These are phyloP conservation scores for Adenanthera pavonina DNA, from an alignment of 306 rosid species.

Conservation along the genomic window DNA sequence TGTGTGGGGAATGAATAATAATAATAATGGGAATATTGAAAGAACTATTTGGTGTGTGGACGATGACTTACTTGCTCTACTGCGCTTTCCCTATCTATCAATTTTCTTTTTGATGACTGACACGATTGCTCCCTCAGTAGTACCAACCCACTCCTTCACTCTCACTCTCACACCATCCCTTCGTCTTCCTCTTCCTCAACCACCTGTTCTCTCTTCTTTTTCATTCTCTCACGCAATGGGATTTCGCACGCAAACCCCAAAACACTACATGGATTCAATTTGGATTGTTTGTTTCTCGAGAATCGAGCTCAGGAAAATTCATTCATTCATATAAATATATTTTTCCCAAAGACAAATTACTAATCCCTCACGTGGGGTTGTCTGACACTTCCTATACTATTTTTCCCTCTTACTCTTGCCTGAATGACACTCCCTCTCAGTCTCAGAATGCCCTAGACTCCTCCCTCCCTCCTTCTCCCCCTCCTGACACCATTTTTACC, in stretches of 20 bases:
- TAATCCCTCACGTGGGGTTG: conserved; percentile 56
- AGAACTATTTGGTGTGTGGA: conserved; percentile 36
- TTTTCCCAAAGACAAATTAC: neutral
- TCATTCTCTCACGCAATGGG: conserved; percentile 54
- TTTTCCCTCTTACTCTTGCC: conserved; percentile 17
- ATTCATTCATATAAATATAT: too few species aligned
- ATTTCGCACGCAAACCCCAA: conserved; percentile 52
- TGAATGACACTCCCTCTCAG: conserved; percentile 32
- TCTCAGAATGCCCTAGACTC: conserved; percentile 33
- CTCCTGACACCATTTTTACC: conserved; percentile 38
- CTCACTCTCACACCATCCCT: neutral
- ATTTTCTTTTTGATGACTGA: conserved; percentile 49
- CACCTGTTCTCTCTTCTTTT: conserved; percentile 21
- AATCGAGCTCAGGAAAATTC: conserved; percentile 28
- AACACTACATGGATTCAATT: conserved; percentile 20
- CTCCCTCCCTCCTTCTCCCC: conserved; percentile 26
- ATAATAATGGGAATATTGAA: conserved; percentile 15
- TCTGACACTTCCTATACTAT: conserved; percentile 45
- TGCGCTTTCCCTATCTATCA: conserved; percentile 57
- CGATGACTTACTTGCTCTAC: conserved; percentile 50
- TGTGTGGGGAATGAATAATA: neutral
- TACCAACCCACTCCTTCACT: conserved; percentile 30
- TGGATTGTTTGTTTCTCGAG: conserved; percentile 43
- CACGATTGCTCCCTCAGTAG: conserved; percentile 49
- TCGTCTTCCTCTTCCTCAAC: conserved; percentile 22